These are phyloP conservation scores for Monosporascus sp. DNA, from an alignment of 2,329 filamentous ascomycete species.

Conservation along the genomic window DNA sequence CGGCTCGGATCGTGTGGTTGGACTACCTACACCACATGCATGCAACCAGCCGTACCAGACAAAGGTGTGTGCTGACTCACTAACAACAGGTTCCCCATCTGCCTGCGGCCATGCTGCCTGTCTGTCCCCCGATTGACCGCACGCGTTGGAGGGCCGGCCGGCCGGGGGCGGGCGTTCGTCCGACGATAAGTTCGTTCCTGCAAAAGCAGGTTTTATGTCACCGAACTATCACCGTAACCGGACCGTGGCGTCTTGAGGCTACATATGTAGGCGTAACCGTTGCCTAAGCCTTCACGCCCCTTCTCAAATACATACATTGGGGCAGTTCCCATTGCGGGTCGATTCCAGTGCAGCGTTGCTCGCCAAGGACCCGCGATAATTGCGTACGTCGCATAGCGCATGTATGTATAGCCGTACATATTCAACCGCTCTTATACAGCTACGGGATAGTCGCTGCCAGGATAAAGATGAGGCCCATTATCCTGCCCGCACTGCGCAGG, in stretches of 20 bases:
- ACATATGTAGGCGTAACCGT: not conserved
- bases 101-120: not conserved
- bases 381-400: not conserved
- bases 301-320: not conserved
- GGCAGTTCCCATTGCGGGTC: not conserved
- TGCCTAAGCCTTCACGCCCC: not conserved
- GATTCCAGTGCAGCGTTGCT: not conserved
- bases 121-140: not conserved
- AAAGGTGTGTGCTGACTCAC: not conserved
- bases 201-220: too few species aligned
- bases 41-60: not conserved
- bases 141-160: not conserved
- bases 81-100: not conserved
- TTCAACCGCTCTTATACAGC: not conserved
- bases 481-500: not conserved
- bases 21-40: not conserved
- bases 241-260: not conserved
- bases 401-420: not conserved
- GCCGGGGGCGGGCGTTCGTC: too few species aligned
- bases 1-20: not conserved
- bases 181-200: too few species aligned
- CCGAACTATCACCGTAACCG: too few species aligned
- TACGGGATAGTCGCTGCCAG: not conserved
- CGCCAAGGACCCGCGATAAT: not conserved
- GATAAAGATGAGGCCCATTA: not conserved